Evolutionary conservation across 148 eudicot genomes (phyloP).

Genomic region (Vaccinium vitisidaea): DNA sequence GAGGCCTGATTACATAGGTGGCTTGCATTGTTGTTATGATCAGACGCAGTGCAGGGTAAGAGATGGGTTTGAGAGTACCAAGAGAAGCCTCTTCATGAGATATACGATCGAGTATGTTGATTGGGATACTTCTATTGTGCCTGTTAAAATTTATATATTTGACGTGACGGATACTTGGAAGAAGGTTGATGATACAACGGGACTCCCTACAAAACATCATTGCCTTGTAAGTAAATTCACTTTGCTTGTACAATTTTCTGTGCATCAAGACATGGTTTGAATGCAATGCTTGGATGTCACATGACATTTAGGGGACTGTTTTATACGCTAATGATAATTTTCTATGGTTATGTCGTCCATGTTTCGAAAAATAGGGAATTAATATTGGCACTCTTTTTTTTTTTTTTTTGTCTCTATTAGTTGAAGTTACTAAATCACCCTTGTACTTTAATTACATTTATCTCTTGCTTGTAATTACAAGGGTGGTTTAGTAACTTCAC

Average conservation of each 20-base stretch:
- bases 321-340: not conserved
- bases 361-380: too few relatives aligned
- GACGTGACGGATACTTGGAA: conserved; percentile 77
- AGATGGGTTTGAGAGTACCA: conserved; percentile 42
- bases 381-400: too few relatives aligned
- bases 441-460: too few relatives aligned
- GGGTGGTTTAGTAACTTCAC: too few relatives aligned
- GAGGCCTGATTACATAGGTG: conserved; percentile 59
- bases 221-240: conserved; percentile 46
- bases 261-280: not conserved
- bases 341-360: not conserved
- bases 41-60: conserved; percentile 55
- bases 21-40: conserved; percentile 82
- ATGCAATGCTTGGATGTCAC: not conserved
- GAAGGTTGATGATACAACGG: conserved; percentile 29
- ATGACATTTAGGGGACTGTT: not conserved
- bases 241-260: not conserved
- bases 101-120: conserved; percentile 70
- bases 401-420: too few relatives aligned
- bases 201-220: conserved; percentile 29
- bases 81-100: conserved; percentile 52
- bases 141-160: conserved; percentile 70
- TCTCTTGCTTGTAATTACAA: too few relatives aligned
- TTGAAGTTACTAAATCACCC: too few relatives aligned
- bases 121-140: conserved; percentile 58